phyloP scores from a whole-genome alignment of 139 green algal species.

The Chlorella sorokiniana region DNA sequence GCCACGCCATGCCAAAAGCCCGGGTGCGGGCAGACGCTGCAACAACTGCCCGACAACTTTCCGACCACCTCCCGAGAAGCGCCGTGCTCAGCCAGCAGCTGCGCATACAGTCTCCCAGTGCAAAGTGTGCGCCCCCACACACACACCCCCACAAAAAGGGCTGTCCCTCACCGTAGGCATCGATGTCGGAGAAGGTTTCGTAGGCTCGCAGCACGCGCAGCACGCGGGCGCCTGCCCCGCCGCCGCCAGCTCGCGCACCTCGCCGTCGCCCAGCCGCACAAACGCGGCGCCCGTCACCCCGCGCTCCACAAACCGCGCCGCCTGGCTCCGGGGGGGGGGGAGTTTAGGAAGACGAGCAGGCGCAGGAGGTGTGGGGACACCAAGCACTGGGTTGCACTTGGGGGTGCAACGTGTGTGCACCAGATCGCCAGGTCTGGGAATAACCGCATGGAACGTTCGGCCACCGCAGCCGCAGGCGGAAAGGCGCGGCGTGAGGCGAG shows the following conservation, averaged over 20 bases:
- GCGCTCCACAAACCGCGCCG: neutral
- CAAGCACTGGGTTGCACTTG: too few species aligned
- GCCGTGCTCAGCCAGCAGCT: too few species aligned
- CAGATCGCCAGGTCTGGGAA: too few species aligned
- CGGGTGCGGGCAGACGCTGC: too few species aligned
- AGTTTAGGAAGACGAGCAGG: neutral
- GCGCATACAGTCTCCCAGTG: too few species aligned
- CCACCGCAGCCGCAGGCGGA: neutral
- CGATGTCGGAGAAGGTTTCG: conserved; percentile 13
- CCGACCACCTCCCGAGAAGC: too few species aligned
- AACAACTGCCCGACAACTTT: too few species aligned
- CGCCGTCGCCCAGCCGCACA: conserved; percentile 3
- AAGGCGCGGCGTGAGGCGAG: too few species aligned
- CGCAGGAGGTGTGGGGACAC: neutral
- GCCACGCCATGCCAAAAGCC: too few species aligned
- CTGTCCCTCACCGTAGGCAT: neutral
- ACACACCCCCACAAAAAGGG: neutral
- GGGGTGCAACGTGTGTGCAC: too few species aligned
- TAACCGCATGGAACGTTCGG: too few species aligned
- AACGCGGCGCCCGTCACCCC: conserved; percentile 6
- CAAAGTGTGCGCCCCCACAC: too few species aligned
- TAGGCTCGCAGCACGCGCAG: conserved; percentile 35
- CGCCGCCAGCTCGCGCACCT: neutral
- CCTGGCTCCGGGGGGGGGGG: neutral
- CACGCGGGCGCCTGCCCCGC: conserved; percentile 17